Base-by-base conservation (phyloP, 2,329 filamentous ascomycete genomes). In the Fonsecaea nubica region DNA sequence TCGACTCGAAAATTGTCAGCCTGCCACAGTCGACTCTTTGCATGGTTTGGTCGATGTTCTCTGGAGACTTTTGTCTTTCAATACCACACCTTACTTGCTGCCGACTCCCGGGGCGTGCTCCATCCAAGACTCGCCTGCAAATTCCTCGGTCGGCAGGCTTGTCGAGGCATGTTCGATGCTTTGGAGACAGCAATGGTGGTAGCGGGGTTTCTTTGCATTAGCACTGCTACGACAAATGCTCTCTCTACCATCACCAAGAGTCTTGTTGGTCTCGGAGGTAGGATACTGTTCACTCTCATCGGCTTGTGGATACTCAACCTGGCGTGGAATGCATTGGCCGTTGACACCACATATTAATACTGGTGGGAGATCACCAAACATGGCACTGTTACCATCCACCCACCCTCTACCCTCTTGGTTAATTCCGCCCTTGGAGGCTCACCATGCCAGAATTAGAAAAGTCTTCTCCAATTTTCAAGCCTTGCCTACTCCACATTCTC, bases 41-140 rank as follows among this genome's bases (percentile, higher is more conserved):
- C 84, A 0, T 85, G 81, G 77, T 75, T 90, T 2, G 87, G 88
- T 1, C 78, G 79, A 5, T 83, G 82, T 65, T 86, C 86, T 0
- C 80, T 88, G 1, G 87, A 89, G 75, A 83, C 85, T 0, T 88
- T 86, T 69, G 79, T 87, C 5, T 77, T 90, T 42, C 86, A 89
- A 69, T 84, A 84, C 73, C 88, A 90, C 73, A 80, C 88, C 61
- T 87, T 85, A 82, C 81, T 89, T 8, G 86, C 85, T 1, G 85
- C 82, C 2, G 86, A 89, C 71, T 84, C 84, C 1, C 83, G 81
- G 36, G 85, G 84, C 0, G 70, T 85, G 3, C 79, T 89, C 7
- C 79, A 61, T 68, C 72, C 72, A 72, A 80, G 65, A 61, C 74
- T 71, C 6, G 33, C 65, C 30, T 59, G 64, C 35, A 32, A 18